Base-by-base conservation (phyloP, 176 grass and related monocot species). In the Phyllostachys edulis region DNA sequence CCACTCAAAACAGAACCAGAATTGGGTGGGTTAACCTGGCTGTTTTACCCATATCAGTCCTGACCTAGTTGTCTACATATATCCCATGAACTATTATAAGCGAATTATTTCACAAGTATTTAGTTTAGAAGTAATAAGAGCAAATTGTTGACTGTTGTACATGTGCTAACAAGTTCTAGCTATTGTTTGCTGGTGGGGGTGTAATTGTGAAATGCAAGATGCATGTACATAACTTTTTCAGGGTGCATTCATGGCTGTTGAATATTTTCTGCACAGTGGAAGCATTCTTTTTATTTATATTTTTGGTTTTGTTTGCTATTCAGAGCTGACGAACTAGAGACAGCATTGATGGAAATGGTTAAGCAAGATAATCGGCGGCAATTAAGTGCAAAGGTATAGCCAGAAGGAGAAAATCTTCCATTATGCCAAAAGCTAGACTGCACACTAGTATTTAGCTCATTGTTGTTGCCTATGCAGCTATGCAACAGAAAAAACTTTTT, bases 311-410 rank as follows among this genome's bases (percentile, higher is more conserved):
- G 37, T 77, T 7, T 78, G 80, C 54, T 77, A 66, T 73, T 60
- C 80, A 99, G 97, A 90, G 97, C 97, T 68, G 97, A 99, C 88
- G 93, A 96, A 80, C 85, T 99, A 80, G 97, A 99, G 75, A 99
- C 93, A 57, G 93, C 97, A 76, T 85, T 99, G 72, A 99, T 99
- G 93, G 97, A 99, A 89, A 99, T 99, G 93, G 90, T 99, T 26
- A 99, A 99, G 61, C 84, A 99, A 82, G 97, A 99, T 80, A 99
- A 99, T 85, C 88, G 97, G 32, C 91, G 90, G 50, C 89, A 94
- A 79, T 87, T 99, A 71, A 99, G 93, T 86, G 91, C 93, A 86
- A 94, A 99, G 97, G 97, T 96, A 82, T 84, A 77, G 15, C 67
- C 61, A 75, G 60, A 70, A 49, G 65, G 45, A 65, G 9, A 50